Percentiles rank a stretch among this genome's conserved stretches.
Conservation (phyloP, 2,329 filamentous ascomycete species). For the Talaromyces sp. region DNA sequence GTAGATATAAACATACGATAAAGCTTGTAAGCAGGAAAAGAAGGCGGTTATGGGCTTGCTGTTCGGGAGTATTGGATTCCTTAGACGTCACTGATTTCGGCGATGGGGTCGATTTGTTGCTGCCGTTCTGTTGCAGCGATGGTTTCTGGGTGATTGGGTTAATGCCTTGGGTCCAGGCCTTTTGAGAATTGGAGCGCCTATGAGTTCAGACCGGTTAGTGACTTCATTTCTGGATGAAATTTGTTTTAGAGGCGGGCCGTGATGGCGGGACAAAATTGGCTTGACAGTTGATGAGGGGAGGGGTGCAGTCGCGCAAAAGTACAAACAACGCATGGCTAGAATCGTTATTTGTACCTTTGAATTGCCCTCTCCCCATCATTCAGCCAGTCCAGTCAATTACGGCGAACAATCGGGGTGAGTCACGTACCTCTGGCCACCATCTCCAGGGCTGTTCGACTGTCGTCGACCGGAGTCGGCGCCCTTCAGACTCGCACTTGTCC, state of each 20-base stretch:
- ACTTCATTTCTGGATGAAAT: background rate
- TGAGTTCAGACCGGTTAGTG: conserved; percentile 9
- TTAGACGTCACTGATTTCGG: conserved; percentile 36
- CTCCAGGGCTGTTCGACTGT: conserved; percentile 51
- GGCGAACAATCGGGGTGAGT: background rate
- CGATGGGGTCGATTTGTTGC: conserved; percentile 37
- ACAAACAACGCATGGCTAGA: background rate
- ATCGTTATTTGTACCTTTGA: background rate
- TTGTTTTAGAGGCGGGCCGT: background rate
- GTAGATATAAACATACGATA: conserved; percentile 44
- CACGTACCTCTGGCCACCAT: conserved; percentile 51
- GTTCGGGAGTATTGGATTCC: conserved; percentile 50
- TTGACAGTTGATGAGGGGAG: background rate
- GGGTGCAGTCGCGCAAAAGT: background rate
- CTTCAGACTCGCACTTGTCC: conserved; percentile 47
- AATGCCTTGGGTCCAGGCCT: conserved; percentile 56
- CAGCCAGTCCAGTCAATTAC: background rate
- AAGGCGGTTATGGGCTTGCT: conserved; percentile 56
- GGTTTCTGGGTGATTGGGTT: conserved; percentile 58
- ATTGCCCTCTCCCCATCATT: background rate
- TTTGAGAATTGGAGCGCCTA: conserved; percentile 51
- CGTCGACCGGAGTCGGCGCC: conserved; percentile 49
- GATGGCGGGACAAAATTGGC: background rate
- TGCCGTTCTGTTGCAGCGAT: conserved; percentile 51
- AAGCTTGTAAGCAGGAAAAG: conserved; percentile 55